A percentile compares a stretch with the other conserved stretches of the same genome.
Conservation (phyloP, 1,284 basidiomycete species). For the Trichosporon sp. region DNA sequence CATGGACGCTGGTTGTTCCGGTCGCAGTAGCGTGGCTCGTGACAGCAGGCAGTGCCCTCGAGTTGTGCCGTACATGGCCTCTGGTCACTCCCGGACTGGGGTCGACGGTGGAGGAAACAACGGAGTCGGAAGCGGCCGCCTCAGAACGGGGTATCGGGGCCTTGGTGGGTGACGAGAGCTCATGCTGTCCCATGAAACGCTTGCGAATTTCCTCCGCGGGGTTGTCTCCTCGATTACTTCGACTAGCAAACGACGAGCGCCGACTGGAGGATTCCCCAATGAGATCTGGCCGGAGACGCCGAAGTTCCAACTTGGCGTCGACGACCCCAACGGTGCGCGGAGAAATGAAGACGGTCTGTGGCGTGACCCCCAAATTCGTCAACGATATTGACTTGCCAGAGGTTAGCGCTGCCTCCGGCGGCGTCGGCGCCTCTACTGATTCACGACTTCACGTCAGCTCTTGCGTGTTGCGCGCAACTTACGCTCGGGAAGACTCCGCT, state of each 20-base stretch:
- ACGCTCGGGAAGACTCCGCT: slow-evolving; percentile 65
- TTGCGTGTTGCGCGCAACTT: slow-evolving; percentile 13
- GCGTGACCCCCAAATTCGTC: slow-evolving; percentile 78
- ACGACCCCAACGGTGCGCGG: slow-evolving; percentile 42
- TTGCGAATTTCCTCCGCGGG: slow-evolving; percentile 43
- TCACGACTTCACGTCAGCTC: slow-evolving; percentile 31
- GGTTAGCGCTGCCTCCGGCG: slow-evolving; percentile 28
- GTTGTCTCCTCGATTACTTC: slow-evolving; percentile 36
- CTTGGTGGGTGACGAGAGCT: neutral
- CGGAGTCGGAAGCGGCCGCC: slow-evolving; percentile 33
- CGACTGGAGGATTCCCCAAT: slow-evolving; percentile 28
- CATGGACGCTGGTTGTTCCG: slow-evolving; percentile 52
- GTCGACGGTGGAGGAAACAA: slow-evolving; percentile 37
- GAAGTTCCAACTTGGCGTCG: slow-evolving; percentile 36
- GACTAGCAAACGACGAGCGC: slow-evolving; percentile 40
- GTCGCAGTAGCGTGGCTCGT: slow-evolving; percentile 70
- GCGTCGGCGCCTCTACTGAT: slow-evolving; percentile 15
- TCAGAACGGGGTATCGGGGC: neutral
- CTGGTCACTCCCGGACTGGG: slow-evolving; percentile 22
- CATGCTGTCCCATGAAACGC: slow-evolving; percentile 20
- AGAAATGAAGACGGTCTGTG: slow-evolving; percentile 89
- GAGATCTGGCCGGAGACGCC: slow-evolving; percentile 35
- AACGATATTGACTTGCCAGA: slow-evolving; percentile 55
- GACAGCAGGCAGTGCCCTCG: slow-evolving; percentile 76
- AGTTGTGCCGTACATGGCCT: slow-evolving; percentile 51